phyloP scores from a whole-genome alignment of 2,329 filamentous ascomycete species.

The Xylaria arbuscula region DNA sequence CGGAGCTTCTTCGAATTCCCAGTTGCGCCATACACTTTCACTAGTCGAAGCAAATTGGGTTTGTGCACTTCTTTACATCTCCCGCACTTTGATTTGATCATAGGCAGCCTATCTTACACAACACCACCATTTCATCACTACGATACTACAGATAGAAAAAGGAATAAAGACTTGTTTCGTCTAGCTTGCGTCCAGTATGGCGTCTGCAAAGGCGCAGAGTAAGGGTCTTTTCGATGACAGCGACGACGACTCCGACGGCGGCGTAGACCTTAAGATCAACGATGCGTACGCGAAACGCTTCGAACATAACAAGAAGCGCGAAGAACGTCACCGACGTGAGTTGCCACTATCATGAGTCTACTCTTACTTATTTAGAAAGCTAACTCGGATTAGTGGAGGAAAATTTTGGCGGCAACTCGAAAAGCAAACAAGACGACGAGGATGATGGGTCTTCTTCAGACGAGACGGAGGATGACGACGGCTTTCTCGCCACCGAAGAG shows the following conservation, averaged over 20 bases:
- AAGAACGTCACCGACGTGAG: slow-evolving; percentile 79
- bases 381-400: slow-evolving; percentile 77
- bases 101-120: neutral
- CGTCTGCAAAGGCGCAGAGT: slow-evolving; percentile 50
- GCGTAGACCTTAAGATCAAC: slow-evolving; percentile 79
- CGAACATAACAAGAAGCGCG: slow-evolving; percentile 97
- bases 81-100: neutral
- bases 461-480: slow-evolving; percentile 91
- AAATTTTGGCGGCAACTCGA: slow-evolving; percentile 69
- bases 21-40: slow-evolving; percentile 15
- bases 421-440: slow-evolving; percentile 64
- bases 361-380: slow-evolving; percentile 23
- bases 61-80: neutral
- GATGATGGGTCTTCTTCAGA: slow-evolving; percentile 76
- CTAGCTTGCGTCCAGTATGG: slow-evolving; percentile 45
- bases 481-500: slow-evolving; percentile 84
- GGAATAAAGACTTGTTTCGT: neutral
- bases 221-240: slow-evolving; percentile 67
- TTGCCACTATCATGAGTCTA: slow-evolving; percentile 25
- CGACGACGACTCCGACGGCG: slow-evolving; percentile 61
- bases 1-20: slow-evolving; percentile 17
- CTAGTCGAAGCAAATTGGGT: neutral
- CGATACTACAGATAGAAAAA: neutral
- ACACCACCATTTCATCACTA: neutral
- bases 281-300: slow-evolving; percentile 88